Percentiles rank a stretch among this genome's conserved stretches.
phyloP scores from a whole-genome alignment of 805 yeast species.

The Sugiyamaella qingdaonensis region DNA sequence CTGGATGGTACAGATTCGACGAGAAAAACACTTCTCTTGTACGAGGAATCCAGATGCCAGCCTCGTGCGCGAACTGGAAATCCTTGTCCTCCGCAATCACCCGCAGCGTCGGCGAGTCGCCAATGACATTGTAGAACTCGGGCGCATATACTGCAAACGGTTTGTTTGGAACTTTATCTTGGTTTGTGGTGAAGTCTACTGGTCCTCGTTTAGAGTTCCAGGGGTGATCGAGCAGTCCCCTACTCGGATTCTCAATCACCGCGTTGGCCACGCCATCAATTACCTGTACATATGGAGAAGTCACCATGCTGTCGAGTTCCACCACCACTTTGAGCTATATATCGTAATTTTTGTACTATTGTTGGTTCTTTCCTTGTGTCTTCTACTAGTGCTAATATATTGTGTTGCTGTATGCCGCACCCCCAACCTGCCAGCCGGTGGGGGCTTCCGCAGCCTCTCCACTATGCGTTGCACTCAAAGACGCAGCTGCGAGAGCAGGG shows the following conservation, averaged over 20 bases:
- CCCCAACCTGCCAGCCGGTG: background rate
- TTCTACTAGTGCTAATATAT: no score
- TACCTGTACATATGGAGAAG: background rate
- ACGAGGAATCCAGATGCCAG: conserved; percentile 27
- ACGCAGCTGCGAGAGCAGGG: no score
- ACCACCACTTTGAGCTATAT: background rate
- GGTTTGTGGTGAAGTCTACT: background rate
- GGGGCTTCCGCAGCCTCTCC: background rate
- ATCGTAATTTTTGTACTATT: background rate
- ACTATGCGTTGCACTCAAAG: no score
- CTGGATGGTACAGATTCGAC: conserved; percentile 22
- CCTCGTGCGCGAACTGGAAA: conserved; percentile 30
- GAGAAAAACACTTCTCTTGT: conserved; percentile 28
- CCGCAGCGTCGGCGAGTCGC: conserved; percentile 16
- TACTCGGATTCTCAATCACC: background rate
- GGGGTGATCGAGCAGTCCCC: background rate
- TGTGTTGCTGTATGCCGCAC: background rate
- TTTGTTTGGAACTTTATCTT: background rate
- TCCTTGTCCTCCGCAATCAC: conserved; percentile 20
- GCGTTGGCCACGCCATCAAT: conserved; percentile 4
- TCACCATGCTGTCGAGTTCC: background rate
- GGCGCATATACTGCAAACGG: conserved; percentile 20
- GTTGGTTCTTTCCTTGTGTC: no score
- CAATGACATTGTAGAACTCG: conserved; percentile 21
- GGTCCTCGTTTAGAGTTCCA: background rate